Evolutionary conservation across 805 yeast species (phyloP).

Genomic region (Yamadazyma paraphyllophila): DNA sequence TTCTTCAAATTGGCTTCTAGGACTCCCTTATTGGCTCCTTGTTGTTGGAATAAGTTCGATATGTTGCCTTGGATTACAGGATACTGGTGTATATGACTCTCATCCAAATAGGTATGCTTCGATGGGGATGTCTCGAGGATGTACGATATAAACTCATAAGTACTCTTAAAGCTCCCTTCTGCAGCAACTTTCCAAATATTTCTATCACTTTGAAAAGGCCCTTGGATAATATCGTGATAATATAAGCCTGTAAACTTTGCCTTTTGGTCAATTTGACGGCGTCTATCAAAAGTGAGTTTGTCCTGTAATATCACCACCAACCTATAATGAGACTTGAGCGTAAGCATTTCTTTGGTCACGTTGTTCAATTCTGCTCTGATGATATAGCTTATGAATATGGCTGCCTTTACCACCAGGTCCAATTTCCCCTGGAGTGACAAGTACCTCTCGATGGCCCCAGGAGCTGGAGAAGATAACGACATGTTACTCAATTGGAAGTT

Average conservation of each 20-base stretch:
- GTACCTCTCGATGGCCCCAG: constrained; percentile 31
- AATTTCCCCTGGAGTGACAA: constrained; percentile 29
- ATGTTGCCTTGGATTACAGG: constrained; percentile 18
- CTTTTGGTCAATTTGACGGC: constrained; percentile 12
- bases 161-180: constrained; percentile 21
- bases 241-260: constrained; percentile 8
- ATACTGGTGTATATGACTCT: constrained; percentile 13
- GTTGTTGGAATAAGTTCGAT: constrained; percentile 17
- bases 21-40: constrained; percentile 13
- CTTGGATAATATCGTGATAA: constrained; percentile 8
- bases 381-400: constrained; percentile 25
- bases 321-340: constrained; percentile 22
- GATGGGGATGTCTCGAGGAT: constrained; percentile 6
- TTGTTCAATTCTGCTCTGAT: constrained; percentile 27
- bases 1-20: constrained; percentile 8
- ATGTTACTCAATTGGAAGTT: constrained; percentile 23
- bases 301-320: constrained; percentile 3
- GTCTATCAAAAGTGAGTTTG: constrained; percentile 7
- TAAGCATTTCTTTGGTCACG: constrained; percentile 21
- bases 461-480: constrained; percentile 18
- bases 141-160: constrained; percentile 16
- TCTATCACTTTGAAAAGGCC: constrained; percentile 1
- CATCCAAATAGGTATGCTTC: constrained; percentile 15
- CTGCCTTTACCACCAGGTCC: constrained; percentile 21
- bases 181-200: constrained; percentile 12